Percentiles rank a stretch among this genome's conserved stretches.
Evolutionary conservation across 306 rosid species (phyloP).

Genomic region (Cicer yamashitae): DNA sequence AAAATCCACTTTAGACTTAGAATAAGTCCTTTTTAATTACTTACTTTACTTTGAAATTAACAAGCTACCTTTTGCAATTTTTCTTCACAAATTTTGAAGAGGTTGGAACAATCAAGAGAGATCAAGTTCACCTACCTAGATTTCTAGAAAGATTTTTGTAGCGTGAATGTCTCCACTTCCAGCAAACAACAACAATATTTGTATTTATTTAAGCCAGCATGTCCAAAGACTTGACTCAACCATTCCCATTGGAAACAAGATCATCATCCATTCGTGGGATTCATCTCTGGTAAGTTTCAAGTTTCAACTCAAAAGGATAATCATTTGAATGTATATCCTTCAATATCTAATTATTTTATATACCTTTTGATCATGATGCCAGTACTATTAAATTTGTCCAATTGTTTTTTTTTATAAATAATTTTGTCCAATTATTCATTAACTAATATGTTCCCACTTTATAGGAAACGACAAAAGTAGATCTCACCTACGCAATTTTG

Average conservation of each 20-base stretch:
- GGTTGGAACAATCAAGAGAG: conserved; percentile 34
- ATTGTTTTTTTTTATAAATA: background rate
- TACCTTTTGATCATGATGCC: conserved; percentile 29
- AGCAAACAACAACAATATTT: conserved; percentile 32
- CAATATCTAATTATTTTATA: background rate
- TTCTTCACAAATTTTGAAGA: conserved; percentile 27
- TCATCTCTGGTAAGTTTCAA: conserved; percentile 13
- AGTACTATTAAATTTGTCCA: conserved; percentile 32
- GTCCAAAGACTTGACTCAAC: conserved; percentile 42
- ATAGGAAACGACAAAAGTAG: conserved; percentile 41
- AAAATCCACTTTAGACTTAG: conserved; percentile 36
- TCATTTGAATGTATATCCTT: conserved; percentile 17
- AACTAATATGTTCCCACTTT: conserved; percentile 39
- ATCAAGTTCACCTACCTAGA: conserved; percentile 16
- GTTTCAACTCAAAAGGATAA: conserved; percentile 33
- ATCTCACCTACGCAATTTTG: conserved; percentile 16
- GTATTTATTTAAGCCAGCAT: conserved; percentile 18
- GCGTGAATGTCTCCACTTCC: conserved; percentile 25
- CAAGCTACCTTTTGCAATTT: conserved; percentile 34
- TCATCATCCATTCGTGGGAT: conserved; percentile 35
- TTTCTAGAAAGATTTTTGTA: conserved; percentile 37
- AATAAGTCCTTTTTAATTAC: background rate
- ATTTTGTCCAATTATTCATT: conserved; percentile 37
- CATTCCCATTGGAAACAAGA: conserved; percentile 39
- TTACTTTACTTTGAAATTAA: conserved; percentile 19